phyloP scores from a whole-genome alignment of 352 stramenopile genomes.

The Pythium phragmitis region DNA sequence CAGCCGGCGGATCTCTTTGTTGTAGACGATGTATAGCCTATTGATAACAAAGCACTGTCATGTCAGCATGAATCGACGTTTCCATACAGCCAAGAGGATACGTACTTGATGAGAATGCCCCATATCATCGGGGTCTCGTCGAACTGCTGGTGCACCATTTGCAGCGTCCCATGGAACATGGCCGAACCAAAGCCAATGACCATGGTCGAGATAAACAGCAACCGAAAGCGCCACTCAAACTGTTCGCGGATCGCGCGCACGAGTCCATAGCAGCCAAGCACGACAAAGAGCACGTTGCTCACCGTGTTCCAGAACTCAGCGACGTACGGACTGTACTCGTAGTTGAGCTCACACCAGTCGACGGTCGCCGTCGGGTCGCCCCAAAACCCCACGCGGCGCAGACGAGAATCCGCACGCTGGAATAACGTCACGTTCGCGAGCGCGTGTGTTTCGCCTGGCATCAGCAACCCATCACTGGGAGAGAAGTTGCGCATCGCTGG shows the following conservation, averaged over 20 bases:
- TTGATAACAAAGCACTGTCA: background rate
- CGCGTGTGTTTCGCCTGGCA: background rate
- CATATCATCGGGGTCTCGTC: slow-evolving; percentile 88
- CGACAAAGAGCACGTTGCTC: slow-evolving; percentile 78
- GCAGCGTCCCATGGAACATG: slow-evolving; percentile 86
- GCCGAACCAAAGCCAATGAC: slow-evolving; percentile 78
- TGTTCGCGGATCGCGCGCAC: slow-evolving; percentile 55
- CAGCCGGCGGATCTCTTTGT: slow-evolving; percentile 63
- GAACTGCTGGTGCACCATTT: slow-evolving; percentile 76
- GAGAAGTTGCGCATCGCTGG: background rate
- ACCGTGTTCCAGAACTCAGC: slow-evolving; percentile 90
- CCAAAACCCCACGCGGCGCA: slow-evolving; percentile 32
- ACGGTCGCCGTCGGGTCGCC: slow-evolving; percentile 71
- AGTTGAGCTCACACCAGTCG: slow-evolving; percentile 88
- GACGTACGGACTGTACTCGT: slow-evolving; percentile 73
- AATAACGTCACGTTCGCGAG: background rate
- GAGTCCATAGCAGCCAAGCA: slow-evolving; percentile 75
- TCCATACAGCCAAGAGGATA: background rate
- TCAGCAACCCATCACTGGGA: background rate
- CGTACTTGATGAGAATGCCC: slow-evolving; percentile 68
- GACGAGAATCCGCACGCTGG: background rate
- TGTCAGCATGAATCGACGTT: background rate
- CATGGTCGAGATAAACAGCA: slow-evolving; percentile 76
- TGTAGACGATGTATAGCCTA: slow-evolving; percentile 83
- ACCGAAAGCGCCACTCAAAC: slow-evolving; percentile 76